These are phyloP conservation scores for Rhododendron henanense DNA, from an alignment of 148 eudicot genomes.

Conservation along the genomic window DNA sequence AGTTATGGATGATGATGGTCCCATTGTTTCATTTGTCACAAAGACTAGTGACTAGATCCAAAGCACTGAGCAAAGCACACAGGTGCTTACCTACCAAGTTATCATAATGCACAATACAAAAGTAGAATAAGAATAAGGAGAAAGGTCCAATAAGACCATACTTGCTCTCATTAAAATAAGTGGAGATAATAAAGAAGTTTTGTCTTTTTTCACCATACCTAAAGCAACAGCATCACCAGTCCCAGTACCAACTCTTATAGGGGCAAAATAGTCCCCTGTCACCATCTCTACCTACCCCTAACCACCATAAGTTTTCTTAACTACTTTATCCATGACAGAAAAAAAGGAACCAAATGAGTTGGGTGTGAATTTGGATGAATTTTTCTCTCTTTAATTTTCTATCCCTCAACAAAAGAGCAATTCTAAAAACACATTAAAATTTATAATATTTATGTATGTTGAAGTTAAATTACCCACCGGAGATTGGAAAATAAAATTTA, in stretches of 20 bases:
- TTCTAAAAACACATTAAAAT: neutral
- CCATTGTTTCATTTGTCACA: neutral
- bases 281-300: slow-evolving; percentile 44
- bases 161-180: neutral
- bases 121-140: neutral
- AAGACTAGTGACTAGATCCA: neutral
- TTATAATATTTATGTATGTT: neutral
- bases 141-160: neutral
- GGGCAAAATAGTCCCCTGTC: slow-evolving; percentile 25
- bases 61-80: neutral
- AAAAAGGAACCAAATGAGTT: slow-evolving; percentile 7
- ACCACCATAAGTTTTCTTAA: slow-evolving; percentile 25
- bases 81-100: neutral
- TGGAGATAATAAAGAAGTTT: neutral
- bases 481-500: neutral
- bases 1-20: neutral
- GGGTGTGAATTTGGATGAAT: slow-evolving; percentile 7
- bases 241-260: slow-evolving; percentile 18
- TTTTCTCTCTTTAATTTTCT: neutral
- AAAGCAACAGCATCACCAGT: slow-evolving; percentile 10
- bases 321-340: neutral
- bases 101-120: neutral
- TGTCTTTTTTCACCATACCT: slow-evolving; percentile 10
- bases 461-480: neutral
- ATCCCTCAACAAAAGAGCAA: neutral